Evolutionary conservation across 2,329 filamentous ascomycete genomes (phyloP).

Genomic region (Tolypocladium endophyticum): DNA sequence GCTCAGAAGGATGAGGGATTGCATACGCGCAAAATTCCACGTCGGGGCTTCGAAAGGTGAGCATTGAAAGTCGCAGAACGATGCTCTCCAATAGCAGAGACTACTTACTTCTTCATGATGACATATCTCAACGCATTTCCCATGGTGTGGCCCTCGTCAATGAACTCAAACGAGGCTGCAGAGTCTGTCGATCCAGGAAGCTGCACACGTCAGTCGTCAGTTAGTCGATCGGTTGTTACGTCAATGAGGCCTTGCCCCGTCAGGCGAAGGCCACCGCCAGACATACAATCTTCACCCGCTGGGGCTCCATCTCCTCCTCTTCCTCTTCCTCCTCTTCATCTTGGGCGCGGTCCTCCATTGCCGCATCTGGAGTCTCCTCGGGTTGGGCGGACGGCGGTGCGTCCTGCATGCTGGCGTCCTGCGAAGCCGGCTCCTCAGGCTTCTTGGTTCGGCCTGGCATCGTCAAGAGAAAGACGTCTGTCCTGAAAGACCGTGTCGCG

Average conservation of each 20-base stretch:
- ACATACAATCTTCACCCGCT: conserved; percentile 53
- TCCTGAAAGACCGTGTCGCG: neutral
- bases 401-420: conserved; percentile 35
- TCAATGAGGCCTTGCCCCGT: conserved; percentile 1
- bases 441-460: conserved; percentile 32
- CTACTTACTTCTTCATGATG: conserved; percentile 91
- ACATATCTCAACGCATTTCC: conserved; percentile 91
- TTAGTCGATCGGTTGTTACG: neutral
- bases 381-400: conserved; percentile 27
- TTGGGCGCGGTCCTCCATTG: conserved; percentile 15
- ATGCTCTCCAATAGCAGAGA: neutral
- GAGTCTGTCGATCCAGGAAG: conserved; percentile 76
- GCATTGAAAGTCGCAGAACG: neutral
- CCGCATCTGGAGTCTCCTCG: conserved; percentile 22
- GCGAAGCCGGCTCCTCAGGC: conserved; percentile 15
- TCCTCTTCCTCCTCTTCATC: conserved; percentile 32
- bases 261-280: neutral
- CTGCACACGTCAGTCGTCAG: conserved; percentile 33
- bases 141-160: conserved; percentile 87
- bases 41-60: conserved; percentile 55
- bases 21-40: conserved; percentile 98
- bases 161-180: conserved; percentile 90
- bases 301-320: conserved; percentile 37
- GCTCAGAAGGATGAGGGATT: conserved; percentile 91
- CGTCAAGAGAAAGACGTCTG: conserved; percentile 2